Conservation (phyloP, 2,329 filamentous ascomycete species). For the Penicillium sp. region DNA sequence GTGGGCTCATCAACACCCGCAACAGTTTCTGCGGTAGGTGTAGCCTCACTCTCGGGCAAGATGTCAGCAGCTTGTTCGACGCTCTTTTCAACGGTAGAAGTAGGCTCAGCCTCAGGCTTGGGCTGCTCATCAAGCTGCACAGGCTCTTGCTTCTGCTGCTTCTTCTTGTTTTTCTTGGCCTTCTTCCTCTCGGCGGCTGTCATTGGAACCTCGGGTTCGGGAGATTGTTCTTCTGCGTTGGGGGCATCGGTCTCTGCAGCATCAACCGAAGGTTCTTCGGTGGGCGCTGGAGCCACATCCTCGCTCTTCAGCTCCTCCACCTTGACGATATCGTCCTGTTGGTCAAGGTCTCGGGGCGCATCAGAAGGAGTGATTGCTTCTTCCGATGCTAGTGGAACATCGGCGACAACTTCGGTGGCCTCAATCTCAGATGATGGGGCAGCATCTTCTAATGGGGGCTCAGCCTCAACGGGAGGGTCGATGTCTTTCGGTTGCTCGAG, state of each 20-base stretch:
- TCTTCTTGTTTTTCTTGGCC: constrained; percentile 43
- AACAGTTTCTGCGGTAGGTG: not conserved
- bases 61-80: not conserved
- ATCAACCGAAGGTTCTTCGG: not conserved
- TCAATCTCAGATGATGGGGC: not conserved
- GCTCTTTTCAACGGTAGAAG: not conserved
- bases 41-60: not conserved
- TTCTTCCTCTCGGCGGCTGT: constrained; percentile 36
- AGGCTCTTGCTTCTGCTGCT: constrained; percentile 20
- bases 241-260: not conserved
- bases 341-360: not conserved
- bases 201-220: constrained; percentile 11
- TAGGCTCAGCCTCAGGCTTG: constrained; percentile 1
- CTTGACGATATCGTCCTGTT: not conserved
- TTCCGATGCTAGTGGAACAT: not conserved
- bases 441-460: not conserved
- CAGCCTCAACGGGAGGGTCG: not conserved
- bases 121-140: constrained; percentile 12
- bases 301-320: constrained; percentile 4
- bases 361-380: not conserved
- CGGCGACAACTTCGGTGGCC: not conserved
- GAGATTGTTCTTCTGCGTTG: not conserved
- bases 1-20: not conserved
- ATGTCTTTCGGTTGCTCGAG: not conserved
- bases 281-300: not conserved